A percentile compares a stretch with the other conserved stretches of the same genome.
Evolutionary conservation across 1,284 basidiomycete genomes (phyloP).

Genomic region (Ustilago nuda): DNA sequence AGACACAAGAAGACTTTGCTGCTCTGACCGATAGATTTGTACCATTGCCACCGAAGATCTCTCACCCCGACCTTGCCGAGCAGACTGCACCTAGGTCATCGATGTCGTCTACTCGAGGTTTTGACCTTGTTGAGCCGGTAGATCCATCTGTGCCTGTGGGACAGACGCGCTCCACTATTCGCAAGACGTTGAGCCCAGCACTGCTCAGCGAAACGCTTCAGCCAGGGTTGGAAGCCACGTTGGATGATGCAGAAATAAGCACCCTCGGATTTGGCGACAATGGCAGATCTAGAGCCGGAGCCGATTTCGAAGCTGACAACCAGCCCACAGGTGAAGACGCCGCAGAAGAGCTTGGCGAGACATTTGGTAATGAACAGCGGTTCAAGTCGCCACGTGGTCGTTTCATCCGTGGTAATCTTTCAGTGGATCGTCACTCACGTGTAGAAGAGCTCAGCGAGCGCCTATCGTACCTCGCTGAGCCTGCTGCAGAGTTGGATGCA

Average conservation of each 20-base stretch:
- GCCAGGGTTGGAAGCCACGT: slow-evolving; percentile 11
- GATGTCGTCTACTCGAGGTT: slow-evolving; percentile 35
- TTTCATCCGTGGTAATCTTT: slow-evolving; percentile 26
- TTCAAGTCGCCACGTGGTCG: slow-evolving; percentile 35
- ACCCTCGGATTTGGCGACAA: slow-evolving; percentile 2
- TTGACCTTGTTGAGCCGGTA: slow-evolving; percentile 12
- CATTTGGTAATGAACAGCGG: slow-evolving; percentile 7
- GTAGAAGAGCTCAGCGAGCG: slow-evolving; percentile 44
- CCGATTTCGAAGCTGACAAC: neutral
- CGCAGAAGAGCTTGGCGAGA: slow-evolving; percentile 14
- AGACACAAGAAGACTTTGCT: slow-evolving; percentile 19
- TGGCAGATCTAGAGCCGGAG: neutral
- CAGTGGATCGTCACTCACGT: slow-evolving; percentile 35
- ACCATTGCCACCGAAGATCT: slow-evolving; percentile 23
- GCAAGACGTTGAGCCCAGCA: slow-evolving; percentile 45
- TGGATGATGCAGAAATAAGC: neutral
- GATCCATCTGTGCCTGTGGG: slow-evolving; percentile 6
- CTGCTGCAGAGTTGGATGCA: slow-evolving; percentile 4
- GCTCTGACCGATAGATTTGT: slow-evolving; percentile 18
- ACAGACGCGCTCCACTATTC: slow-evolving; percentile 35
- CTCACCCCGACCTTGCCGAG: slow-evolving; percentile 19
- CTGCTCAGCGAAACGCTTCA: slow-evolving; percentile 32
- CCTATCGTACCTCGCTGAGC: slow-evolving; percentile 22
- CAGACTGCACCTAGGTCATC: slow-evolving; percentile 34
- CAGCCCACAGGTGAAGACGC: slow-evolving; percentile 8